phyloP scores from a whole-genome alignment of 257 asterid genomes.

The Nicotiana attenuata region DNA sequence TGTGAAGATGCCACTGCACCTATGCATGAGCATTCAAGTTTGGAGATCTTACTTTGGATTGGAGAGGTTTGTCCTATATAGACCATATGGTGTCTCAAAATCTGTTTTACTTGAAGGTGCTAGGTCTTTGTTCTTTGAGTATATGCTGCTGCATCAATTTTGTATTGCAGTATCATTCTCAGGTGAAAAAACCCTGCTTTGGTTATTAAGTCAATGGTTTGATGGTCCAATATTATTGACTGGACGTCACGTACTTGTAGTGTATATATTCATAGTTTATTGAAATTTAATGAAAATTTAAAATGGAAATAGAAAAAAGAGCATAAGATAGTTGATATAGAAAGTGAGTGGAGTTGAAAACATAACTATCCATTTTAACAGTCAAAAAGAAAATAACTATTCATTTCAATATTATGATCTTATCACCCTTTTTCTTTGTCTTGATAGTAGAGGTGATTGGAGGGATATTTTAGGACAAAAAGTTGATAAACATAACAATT shows the following conservation, averaged over 20 bases:
- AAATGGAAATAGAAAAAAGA: background rate
- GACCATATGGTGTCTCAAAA: constrained; percentile 1
- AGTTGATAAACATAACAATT: background rate
- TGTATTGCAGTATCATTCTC: background rate
- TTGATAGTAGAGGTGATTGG: constrained; percentile 8
- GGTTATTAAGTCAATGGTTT: background rate
- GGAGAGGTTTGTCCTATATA: constrained; percentile 60
- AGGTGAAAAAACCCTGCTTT: background rate
- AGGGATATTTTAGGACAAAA: background rate
- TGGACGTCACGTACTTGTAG: background rate
- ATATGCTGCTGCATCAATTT: background rate
- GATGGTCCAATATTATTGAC: background rate
- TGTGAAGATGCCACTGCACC: constrained; percentile 67
- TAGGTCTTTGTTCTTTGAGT: background rate
- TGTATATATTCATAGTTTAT: background rate
- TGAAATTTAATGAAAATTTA: background rate
- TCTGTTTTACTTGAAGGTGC: background rate
- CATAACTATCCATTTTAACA: background rate
- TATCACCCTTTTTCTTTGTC: background rate
- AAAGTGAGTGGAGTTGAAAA: constrained; percentile 6
- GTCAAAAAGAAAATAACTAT: background rate
- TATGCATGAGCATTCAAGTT: constrained; percentile 66
- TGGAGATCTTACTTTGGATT: constrained; percentile 86
- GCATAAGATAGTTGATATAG: background rate
- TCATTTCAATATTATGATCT: background rate